These are phyloP conservation scores for Paramecium pentaurelia DNA, from an alignment of 73 alveolate species.

Conservation along the genomic window DNA sequence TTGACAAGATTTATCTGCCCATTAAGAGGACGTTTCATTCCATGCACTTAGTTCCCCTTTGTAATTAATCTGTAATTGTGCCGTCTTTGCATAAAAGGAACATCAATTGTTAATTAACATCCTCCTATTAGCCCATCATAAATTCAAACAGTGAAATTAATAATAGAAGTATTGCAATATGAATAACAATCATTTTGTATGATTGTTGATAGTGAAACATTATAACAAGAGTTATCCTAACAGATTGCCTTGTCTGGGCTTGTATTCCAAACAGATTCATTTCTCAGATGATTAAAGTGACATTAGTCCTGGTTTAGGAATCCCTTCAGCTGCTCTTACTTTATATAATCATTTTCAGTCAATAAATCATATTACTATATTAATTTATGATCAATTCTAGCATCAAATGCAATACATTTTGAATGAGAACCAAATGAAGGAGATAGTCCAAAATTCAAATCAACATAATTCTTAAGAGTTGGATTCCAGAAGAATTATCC, in stretches of 20 bases:
- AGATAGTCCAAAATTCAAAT: not conserved
- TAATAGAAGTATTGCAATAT: not conserved
- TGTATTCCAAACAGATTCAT: not conserved
- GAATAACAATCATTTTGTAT: not conserved
- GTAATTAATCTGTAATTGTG: not conserved
- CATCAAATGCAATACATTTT: not conserved
- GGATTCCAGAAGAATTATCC: not conserved
- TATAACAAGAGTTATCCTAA: not conserved
- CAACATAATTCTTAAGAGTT: not conserved
- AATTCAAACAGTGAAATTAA: not conserved
- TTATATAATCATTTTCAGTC: not conserved
- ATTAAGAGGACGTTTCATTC: not conserved
- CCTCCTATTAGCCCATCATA: not conserved
- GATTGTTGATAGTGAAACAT: not conserved
- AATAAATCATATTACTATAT: too few species aligned
- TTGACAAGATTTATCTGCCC: slow-evolving; percentile 5
- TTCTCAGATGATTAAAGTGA: not conserved
- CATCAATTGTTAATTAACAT: not conserved
- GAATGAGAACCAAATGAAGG: not conserved
- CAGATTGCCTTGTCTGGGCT: not conserved
- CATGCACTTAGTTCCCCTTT: not conserved
- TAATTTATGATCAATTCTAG: too few species aligned
- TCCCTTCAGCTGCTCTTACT: not conserved
- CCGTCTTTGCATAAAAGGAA: not conserved
- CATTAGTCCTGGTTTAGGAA: not conserved